Base-by-base conservation (phyloP, 768 basidiomycete genomes). In the Trichaptum fuscoviolaceum region DNA sequence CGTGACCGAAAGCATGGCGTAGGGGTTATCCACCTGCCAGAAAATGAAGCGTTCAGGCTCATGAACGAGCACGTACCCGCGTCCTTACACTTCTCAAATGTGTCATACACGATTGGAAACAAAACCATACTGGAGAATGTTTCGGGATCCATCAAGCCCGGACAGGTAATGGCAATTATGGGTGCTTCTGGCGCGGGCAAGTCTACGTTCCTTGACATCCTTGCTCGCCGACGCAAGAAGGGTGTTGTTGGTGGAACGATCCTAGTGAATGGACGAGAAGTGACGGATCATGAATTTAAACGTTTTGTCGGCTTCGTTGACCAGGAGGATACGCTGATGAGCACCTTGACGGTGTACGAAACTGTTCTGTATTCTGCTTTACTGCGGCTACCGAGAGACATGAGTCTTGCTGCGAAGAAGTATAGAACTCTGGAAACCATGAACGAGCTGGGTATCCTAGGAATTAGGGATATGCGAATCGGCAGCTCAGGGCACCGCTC, bases 241-340 rank as follows among this genome's bases (percentile, higher is more conserved):
- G 97, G 97, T 0, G 66, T 71, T 1, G 91, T 96, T 7, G 75
- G 77, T 36, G 96, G 96, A 1, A 83, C 82, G 30, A 90, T 89
- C 42, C 84, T 93, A 23, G 88, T 98, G 63, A 99, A 99, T 72
- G 96, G 96, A 0, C 83, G 93, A 2, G 83, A 84, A 67, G 89
- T 96, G 26, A 80, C 81, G 58, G 83, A 93, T 75, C 77, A 81
- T 26, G 86, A 91, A 74, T 97, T 93, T 81, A 89, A 87, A 75
- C 86, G 87, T 36, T 90, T 98, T 6, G 87, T 91, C 69, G 97
- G 97, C 34, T 99, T 92, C 70, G 97, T 99, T 58, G 96, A 99
- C 74, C 97, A 99, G 77, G 97, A 99, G 76, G 97, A 99, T 75
- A 97, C 95, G 10, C 78, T 99, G 69, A 96, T 99, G 92, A 87